Conservation (phyloP, 2,329 filamentous ascomycete genomes). For the Ophiognomonia clavigignenti-juglandacearum region DNA sequence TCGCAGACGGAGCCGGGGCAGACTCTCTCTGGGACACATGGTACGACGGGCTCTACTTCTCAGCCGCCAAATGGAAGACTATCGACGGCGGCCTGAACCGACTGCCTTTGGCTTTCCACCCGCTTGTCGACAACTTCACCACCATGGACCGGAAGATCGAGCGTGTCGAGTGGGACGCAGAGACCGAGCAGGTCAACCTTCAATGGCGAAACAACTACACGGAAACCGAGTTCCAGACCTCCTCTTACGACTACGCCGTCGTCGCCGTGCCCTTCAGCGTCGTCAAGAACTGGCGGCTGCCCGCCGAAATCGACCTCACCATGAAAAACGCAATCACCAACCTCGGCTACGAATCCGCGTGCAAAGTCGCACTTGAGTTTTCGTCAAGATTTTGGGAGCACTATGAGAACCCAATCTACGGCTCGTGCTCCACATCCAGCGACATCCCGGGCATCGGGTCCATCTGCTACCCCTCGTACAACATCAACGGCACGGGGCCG, state of each 20-base stretch:
- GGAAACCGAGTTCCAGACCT: constrained; percentile 34
- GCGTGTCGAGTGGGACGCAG: constrained; percentile 48
- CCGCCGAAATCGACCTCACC: constrained; percentile 30
- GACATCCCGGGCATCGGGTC: constrained; percentile 58
- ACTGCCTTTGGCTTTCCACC: constrained; percentile 58
- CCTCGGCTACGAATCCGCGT: constrained; percentile 39
- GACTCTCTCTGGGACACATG: constrained; percentile 42
- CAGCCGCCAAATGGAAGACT: constrained; percentile 56
- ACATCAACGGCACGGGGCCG: constrained; percentile 58
- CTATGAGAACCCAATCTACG: constrained; percentile 50
- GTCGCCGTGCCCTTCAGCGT: constrained; percentile 61
- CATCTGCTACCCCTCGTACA: constrained; percentile 64
- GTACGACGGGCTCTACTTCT: constrained; percentile 57
- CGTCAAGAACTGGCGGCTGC: constrained; percentile 56
- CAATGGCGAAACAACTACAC: constrained; percentile 47
- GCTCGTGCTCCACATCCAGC: constrained; percentile 52
- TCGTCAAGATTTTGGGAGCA: constrained; percentile 58
- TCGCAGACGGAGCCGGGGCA: constrained; percentile 34
- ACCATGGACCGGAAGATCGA: constrained; percentile 53
- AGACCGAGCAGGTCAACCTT: constrained; percentile 49
- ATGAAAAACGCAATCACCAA: constrained; percentile 44
- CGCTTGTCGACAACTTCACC: constrained; percentile 52
- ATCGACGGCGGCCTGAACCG: constrained; percentile 54
- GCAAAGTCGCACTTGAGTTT: constrained; percentile 64
- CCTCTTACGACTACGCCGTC: constrained; percentile 61